These are phyloP conservation scores for Gardenia jasminoides DNA, from an alignment of 257 asterid species.

Conservation along the genomic window DNA sequence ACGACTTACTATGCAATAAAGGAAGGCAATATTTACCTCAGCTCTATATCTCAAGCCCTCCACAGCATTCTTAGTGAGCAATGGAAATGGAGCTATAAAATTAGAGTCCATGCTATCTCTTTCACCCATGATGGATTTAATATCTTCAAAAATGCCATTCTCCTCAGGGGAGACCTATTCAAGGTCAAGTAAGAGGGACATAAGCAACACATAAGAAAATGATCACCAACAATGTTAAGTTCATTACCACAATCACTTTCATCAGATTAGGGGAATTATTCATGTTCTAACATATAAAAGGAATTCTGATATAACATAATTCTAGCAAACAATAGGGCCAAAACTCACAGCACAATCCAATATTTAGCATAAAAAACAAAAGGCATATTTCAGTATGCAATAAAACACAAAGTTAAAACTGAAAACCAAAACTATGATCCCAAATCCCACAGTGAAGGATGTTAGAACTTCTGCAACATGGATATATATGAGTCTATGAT, in stretches of 20 bases:
- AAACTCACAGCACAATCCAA: not conserved
- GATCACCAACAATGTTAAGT: not conserved
- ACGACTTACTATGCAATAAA: not conserved
- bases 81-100: slow-evolving; percentile 86
- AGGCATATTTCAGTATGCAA: not conserved
- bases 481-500: not conserved
- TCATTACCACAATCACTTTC: not conserved
- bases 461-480: no score
- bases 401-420: not conserved
- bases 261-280: not conserved
- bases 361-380: not conserved
- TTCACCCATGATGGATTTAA: slow-evolving; percentile 75
- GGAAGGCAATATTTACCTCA: slow-evolving; percentile 51
- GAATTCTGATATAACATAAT: not conserved
- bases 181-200: slow-evolving; percentile 18
- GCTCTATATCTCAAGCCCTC: slow-evolving; percentile 94
- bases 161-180: slow-evolving; percentile 76
- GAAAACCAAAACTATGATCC: not conserved
- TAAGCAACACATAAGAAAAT: not conserved
- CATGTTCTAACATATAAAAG: not conserved
- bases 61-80: slow-evolving; percentile 79
- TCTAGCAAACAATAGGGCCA: not conserved
- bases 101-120: slow-evolving; percentile 54
- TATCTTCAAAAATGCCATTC: slow-evolving; percentile 66
- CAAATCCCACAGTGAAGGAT: no score